Percentiles rank a stretch among this genome's conserved stretches.
Conservation (phyloP, 371 early-diverging fungal species). For the Apophysomyces variabilis region DNA sequence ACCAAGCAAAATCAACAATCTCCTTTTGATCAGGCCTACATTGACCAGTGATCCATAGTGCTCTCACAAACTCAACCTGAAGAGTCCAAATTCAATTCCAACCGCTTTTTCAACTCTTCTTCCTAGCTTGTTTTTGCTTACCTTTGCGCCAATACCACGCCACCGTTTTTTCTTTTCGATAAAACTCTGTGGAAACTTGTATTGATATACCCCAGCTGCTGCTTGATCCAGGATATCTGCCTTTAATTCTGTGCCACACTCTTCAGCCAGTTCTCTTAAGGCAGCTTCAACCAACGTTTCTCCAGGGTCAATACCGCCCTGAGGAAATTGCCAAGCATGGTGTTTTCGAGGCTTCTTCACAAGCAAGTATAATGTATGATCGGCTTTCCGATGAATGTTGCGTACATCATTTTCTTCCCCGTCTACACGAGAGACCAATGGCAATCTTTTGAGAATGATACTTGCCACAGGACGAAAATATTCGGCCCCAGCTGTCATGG, state of each 20-base stretch:
- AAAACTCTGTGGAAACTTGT: conserved; percentile 49
- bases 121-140: conserved; percentile 17
- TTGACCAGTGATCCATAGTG: conserved; percentile 49
- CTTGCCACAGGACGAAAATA: conserved; percentile 29
- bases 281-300: conserved; percentile 81
- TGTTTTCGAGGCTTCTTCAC: conserved; percentile 66
- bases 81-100: background rate
- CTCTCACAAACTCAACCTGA: conserved; percentile 40
- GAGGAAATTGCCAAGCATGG: conserved; percentile 81
- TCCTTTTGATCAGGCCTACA: conserved; percentile 60
- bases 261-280: conserved; percentile 67
- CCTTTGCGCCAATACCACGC: conserved; percentile 36
- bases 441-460: conserved; percentile 19
- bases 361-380: conserved; percentile 66
- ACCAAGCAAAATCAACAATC: conserved; percentile 85
- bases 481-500: background rate
- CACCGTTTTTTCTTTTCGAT: conserved; percentile 23
- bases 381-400: conserved; percentile 21
- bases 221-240: conserved; percentile 74
- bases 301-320: conserved; percentile 63
- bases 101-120: background rate
- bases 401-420: conserved; percentile 20
- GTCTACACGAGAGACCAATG: background rate
- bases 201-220: conserved; percentile 70
- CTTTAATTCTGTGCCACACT: conserved; percentile 76